Conservation (phyloP, 495 filamentous ascomycete genomes). For the Rhypophila decipiens region DNA sequence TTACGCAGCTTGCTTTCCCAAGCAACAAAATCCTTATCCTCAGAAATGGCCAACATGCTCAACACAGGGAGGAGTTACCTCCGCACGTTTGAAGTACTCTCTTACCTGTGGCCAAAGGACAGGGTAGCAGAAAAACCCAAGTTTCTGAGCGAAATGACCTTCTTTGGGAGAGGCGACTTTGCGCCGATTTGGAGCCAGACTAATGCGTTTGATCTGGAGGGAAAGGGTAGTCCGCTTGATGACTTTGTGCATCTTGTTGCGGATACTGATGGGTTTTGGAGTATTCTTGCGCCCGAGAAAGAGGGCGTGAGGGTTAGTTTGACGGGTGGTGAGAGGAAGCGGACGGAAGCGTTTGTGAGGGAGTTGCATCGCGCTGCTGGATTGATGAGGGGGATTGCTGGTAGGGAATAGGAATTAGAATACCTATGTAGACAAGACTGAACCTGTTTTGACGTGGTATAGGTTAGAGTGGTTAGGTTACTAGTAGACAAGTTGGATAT, state of each 20-base stretch:
- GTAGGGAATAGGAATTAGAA: neutral
- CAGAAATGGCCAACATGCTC: neutral
- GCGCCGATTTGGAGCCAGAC: neutral
- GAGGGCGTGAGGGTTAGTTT: neutral
- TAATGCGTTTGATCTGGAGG: conserved; percentile 1
- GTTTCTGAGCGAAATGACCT: neutral
- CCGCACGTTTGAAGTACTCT: neutral
- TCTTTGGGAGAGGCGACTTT: neutral
- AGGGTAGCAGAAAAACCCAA: neutral
- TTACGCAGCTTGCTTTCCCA: neutral
- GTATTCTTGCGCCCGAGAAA: neutral
- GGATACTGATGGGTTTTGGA: neutral
- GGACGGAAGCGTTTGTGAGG: neutral
- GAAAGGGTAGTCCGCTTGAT: neutral
- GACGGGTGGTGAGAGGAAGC: neutral
- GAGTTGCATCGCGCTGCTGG: neutral
- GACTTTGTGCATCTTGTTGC: neutral
- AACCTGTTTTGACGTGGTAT: no score
- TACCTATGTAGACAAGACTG: no score
- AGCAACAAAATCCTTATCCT: neutral
- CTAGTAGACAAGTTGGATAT: no score
- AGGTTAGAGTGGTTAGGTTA: no score
- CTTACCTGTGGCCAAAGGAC: neutral
- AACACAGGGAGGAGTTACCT: neutral
- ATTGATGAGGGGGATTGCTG: neutral